Base-by-base conservation (phyloP, 169 alveolate species). In the Cytauxzoon felis region DNA sequence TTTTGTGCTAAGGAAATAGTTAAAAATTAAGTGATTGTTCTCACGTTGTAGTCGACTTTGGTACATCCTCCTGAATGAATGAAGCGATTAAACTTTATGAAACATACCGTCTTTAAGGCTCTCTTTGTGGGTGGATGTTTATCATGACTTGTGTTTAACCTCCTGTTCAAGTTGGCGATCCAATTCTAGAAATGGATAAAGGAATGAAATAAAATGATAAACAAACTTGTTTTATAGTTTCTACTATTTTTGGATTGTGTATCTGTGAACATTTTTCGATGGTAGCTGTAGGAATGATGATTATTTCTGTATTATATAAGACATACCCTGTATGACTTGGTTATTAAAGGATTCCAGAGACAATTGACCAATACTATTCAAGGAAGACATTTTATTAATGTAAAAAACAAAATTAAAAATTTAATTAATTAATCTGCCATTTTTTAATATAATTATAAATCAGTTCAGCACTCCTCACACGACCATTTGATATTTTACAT, bases 191-290 rank as follows among this genome's bases (percentile, higher is more conserved):
- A 56, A 30, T 19, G 47, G 8, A 13, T 30, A 2, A 26, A 1
- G 3, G 4, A 11, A 24, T 3, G 18, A 7, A 32, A 18, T 36
- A 5, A 56, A 9, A 26, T 13, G 1, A 8, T 2, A 8, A 8
- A n/a, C 13, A 1, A 53, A 65, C 86, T 68, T 76, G 67, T 27
- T 66, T 76, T 1, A 76, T 58, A 7, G 86, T 75, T n/a, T 33
- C 59, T 23, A 76, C 63, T 56, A 76, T 64, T 1, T 75, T 29
- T 7, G 33, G 29, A 33, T 76, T 66, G 58, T 57, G 34, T 49
- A 60, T 61, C 30, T 23, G 19, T 1, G 67, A 38, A 32, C 86
- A 76, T 36, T 65, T 64, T 36, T 76, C 81, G 36, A 76, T 66
- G 26, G 86, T 76, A 5, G 80, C 86, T 76, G 68, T 21, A 45